Base-by-base conservation (phyloP, 108 stramenopile genomes). In the Skeletonema menzelii region DNA sequence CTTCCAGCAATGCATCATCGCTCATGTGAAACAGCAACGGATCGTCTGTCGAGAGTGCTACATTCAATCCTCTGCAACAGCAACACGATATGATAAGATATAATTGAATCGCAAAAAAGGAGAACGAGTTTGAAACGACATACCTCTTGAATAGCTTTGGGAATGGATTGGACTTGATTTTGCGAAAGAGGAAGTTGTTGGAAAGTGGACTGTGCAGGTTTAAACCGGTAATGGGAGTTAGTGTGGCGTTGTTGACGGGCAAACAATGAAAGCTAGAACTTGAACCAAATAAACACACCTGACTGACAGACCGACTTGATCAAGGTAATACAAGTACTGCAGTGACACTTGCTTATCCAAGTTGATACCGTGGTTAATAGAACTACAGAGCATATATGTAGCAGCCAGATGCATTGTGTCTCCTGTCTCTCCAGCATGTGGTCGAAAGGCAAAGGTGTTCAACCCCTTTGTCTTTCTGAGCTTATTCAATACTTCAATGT, bases 321-420 rank as follows among this genome's bases (percentile, higher is more conserved):
- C 92, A 24, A 99, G 84, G 80, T 98, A 99, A 80, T 98, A 99
- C 46, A 99, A 75, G 73, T 98, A 98, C 76, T 99, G 98, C 40
- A 99, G 88, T 49, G 86, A 84, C 27, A 98, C 95, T 66, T 91
- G 93, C 79, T 94, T 92, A 57, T 98, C 92, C 11, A 99, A 80
- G 46, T 97, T 87, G 80, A 99, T 96, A 14, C 99, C 99, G 73
- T 99, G 99, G 82, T 99, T 99, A 84, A 99, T 97, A 26, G 92
- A 85, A 46, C 89, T 84, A 70, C 97, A 95, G 8, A 95, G 82
- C 80, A 99, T 86, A 71, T 97, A 98, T n/a, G 96, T 91, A 11
- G 95, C 95, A 14, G 96, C 97, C 14, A 99, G 84, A 70, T 99
- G 97, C 89, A 98, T 96, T 13, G 96, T 81, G 63, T 99, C 96